phyloP scores from a whole-genome alignment of 2,329 filamentous ascomycete species.

The Emmonsiellopsis sp. region DNA sequence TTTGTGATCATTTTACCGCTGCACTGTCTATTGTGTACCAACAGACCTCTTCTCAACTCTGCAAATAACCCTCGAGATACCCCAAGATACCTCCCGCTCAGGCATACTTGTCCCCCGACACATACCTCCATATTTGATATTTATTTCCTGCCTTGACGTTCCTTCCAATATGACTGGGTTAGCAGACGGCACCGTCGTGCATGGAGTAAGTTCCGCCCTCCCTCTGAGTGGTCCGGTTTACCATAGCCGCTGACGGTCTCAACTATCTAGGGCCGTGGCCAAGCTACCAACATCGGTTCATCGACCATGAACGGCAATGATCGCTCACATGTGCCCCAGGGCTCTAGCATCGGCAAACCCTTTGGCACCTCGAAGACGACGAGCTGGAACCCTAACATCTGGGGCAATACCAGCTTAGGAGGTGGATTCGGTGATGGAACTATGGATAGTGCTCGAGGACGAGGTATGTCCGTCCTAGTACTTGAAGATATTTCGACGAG shows the following conservation, averaged over 20 bases:
- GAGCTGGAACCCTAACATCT: constrained; percentile 42
- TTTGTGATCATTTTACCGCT: constrained; percentile 3
- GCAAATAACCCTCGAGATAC: constrained; percentile 6
- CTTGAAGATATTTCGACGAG: not conserved
- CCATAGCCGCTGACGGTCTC: constrained; percentile 4
- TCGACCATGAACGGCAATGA: constrained; percentile 24
- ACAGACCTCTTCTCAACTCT: constrained; percentile 4
- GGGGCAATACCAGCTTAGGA: constrained; percentile 35
- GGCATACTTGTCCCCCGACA: constrained; percentile 3
- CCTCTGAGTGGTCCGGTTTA: not conserved
- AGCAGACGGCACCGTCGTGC: constrained; percentile 25
- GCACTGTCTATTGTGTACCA: constrained; percentile 12
- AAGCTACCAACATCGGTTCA: constrained; percentile 30
- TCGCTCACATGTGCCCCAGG: constrained; percentile 27
- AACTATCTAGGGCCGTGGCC: constrained; percentile 18
- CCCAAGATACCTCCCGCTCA: constrained; percentile 2
- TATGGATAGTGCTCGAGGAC: constrained; percentile 36
- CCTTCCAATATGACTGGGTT: constrained; percentile 26
- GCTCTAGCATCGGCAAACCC: constrained; percentile 30
- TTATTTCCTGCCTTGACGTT: constrained; percentile 10
- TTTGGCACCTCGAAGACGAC: constrained; percentile 34
- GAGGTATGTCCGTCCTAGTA: constrained; percentile 32
- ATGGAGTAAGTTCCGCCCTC: constrained; percentile 24
- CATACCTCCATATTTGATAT: constrained; percentile 17
- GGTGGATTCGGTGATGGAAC: constrained; percentile 38